Percentiles rank a stretch among this genome's conserved stretches.
Conservation (phyloP, 192 early-diverging fungal genomes). For the Mortierella antarctica region DNA sequence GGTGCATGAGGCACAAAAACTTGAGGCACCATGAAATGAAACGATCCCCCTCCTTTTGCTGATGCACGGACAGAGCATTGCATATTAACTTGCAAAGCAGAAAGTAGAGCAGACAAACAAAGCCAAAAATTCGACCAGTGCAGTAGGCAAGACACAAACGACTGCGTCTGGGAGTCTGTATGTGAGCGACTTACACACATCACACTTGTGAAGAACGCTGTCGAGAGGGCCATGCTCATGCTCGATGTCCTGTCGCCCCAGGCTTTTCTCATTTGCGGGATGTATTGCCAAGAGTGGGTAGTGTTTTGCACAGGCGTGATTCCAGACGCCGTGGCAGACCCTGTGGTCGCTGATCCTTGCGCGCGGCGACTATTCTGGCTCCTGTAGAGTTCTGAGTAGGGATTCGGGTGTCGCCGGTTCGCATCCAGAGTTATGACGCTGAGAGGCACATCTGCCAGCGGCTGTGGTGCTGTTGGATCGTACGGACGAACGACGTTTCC, state of each 20-base stretch:
- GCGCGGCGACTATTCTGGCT: not conserved
- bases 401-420: not conserved
- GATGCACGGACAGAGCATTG: too few species aligned
- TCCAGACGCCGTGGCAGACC: not conserved
- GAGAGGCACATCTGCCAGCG: conserved; percentile 26
- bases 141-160: not conserved
- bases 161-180: not conserved
- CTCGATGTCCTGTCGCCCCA: conserved; percentile 28
- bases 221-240: conserved; percentile 36
- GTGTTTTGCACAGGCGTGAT: not conserved
- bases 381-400: not conserved
- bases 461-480: conserved; percentile 26
- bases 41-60: too few species aligned
- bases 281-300: conserved; percentile 4
- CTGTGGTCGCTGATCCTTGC: not conserved
- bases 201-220: conserved; percentile 30
- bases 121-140: too few species aligned
- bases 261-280: conserved; percentile 31
- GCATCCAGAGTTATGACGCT: conserved; percentile 9
- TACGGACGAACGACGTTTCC: conserved; percentile 32
- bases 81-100: too few species aligned
- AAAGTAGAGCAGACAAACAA: too few species aligned
- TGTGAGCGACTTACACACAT: conserved; percentile 25
- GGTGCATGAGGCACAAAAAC: not conserved
- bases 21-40: not conserved